phyloP scores from a whole-genome alignment of 345 rosid species.

The Noccaea caerulescens region DNA sequence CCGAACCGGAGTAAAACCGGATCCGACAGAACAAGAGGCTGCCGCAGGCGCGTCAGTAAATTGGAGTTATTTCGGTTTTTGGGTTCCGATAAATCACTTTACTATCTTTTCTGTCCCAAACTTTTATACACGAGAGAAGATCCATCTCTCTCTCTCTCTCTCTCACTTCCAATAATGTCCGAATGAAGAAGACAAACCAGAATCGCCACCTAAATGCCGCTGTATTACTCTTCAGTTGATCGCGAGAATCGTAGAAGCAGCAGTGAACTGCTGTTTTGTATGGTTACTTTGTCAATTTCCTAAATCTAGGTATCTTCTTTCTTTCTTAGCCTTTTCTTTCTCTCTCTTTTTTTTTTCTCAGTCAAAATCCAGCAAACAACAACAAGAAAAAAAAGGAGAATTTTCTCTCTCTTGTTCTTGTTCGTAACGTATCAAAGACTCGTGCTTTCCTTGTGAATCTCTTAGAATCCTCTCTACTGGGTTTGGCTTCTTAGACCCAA shows the following conservation, averaged over 20 bases:
- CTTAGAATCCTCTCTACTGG: constrained; percentile 24
- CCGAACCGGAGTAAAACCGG: constrained; percentile 38
- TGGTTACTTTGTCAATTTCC: constrained; percentile 21
- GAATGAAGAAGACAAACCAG: constrained; percentile 23
- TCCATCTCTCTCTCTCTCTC: constrained; percentile 28
- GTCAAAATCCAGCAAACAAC: constrained; percentile 20
- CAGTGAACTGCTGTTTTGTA: constrained; percentile 33
- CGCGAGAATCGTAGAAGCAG: constrained; percentile 19
- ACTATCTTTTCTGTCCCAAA: constrained; percentile 35
- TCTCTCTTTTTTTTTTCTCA: not conserved
- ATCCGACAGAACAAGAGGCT: constrained; percentile 38
- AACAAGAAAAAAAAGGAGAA: not conserved
- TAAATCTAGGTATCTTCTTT: constrained; percentile 43
- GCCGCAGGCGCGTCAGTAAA: constrained; percentile 41
- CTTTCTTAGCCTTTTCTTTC: constrained; percentile 21
- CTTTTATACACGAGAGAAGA: constrained; percentile 34
- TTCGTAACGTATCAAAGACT: constrained; percentile 35
- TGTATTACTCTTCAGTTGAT: not conserved
- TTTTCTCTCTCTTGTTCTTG: constrained; percentile 18
- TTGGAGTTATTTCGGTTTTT: constrained; percentile 34
- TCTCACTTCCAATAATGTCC: constrained; percentile 20
- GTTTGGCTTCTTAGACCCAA: constrained; percentile 6
- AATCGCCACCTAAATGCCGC: constrained; percentile 14
- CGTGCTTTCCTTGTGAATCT: constrained; percentile 1
- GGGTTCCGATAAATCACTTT: constrained; percentile 38